phyloP scores from a whole-genome alignment of 139 green algal genomes.

The Chlorella ohadii region DNA sequence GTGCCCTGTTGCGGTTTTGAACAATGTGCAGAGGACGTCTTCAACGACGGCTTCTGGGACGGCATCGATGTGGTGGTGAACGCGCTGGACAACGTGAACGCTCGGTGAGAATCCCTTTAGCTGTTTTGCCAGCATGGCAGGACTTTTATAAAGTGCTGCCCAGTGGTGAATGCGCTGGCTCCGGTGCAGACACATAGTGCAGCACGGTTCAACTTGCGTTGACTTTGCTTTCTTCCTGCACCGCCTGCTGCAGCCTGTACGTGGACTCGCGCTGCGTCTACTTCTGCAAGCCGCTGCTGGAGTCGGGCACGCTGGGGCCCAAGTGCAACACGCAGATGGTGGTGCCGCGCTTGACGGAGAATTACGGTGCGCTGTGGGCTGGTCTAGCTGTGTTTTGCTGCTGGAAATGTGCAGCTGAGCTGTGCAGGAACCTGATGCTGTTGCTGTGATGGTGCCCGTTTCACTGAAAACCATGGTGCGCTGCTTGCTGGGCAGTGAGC shows the following conservation, averaged over 20 bases:
- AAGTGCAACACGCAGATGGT: constrained; percentile 99
- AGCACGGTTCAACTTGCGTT: too few relatives aligned
- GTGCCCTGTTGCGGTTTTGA: too few relatives aligned
- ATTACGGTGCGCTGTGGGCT: constrained; percentile 82
- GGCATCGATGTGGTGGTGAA: constrained; percentile 94
- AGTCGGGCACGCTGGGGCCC: constrained; percentile 94
- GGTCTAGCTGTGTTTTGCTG: too few relatives aligned
- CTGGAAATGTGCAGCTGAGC: too few relatives aligned
- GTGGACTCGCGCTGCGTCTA: constrained; percentile 97
- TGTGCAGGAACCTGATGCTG: too few relatives aligned
- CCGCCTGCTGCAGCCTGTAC: constrained; percentile 67
- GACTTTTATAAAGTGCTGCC: too few relatives aligned
- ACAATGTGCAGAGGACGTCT: constrained; percentile 80
- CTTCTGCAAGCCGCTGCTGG: constrained; percentile 97
- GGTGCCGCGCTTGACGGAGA: constrained; percentile 94
- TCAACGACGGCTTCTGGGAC: constrained; percentile 96
- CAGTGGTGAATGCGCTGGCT: too few relatives aligned
- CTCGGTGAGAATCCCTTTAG: constrained; percentile 25
- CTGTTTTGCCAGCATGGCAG: too few relatives aligned
- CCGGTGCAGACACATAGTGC: too few relatives aligned
- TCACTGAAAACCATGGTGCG: constrained; percentile 90
- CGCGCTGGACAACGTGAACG: constrained; percentile 98
- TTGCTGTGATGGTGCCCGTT: constrained; percentile 47
- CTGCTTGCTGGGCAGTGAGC: too few relatives aligned
- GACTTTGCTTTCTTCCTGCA: too few relatives aligned